These are phyloP conservation scores for Cordyceps sp. DNA, from an alignment of 2,329 filamentous ascomycete genomes.

Conservation along the genomic window DNA sequence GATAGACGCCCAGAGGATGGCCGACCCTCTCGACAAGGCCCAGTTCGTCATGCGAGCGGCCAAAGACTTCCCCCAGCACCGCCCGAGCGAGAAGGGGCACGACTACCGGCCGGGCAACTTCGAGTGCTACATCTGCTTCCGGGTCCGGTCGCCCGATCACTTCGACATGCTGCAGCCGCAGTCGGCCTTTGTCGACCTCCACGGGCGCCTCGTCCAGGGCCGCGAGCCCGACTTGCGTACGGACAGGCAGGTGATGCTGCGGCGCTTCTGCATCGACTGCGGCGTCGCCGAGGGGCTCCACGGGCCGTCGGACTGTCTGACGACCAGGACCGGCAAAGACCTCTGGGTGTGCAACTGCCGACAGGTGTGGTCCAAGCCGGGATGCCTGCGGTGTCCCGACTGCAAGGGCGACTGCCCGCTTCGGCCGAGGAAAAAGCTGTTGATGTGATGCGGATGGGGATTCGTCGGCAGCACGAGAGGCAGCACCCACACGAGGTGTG, in stretches of 20 bases:
- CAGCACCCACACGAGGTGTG: too few species aligned
- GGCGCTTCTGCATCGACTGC: constrained; percentile 24
- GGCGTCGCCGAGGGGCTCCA: constrained; percentile 21
- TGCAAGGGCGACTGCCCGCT: constrained; percentile 19
- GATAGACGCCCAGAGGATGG: constrained; percentile 17
- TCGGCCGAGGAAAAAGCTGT: constrained; percentile 14
- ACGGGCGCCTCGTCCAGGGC: constrained; percentile 13
- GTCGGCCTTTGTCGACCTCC: constrained; percentile 14
- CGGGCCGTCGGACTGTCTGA: constrained; percentile 18
- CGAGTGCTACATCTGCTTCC: constrained; percentile 24
- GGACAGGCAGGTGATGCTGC: constrained; percentile 16
- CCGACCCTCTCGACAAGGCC: constrained; percentile 18
- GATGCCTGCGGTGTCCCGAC: constrained; percentile 16
- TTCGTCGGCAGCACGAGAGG: too few species aligned
- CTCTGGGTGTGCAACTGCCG: constrained; percentile 23
- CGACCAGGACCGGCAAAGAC: constrained; percentile 18
- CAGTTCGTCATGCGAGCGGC: constrained; percentile 23
- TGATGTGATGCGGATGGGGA: constrained; percentile 7
- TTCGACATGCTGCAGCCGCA: constrained; percentile 20
- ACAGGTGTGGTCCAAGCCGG: constrained; percentile 18
- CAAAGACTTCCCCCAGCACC: constrained; percentile 22
- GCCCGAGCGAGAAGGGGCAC: constrained; percentile 18
- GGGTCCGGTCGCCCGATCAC: constrained; percentile 19
- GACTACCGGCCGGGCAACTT: constrained; percentile 22
- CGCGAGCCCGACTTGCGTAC: constrained; percentile 9